phyloP scores from a whole-genome alignment of 441 rosid species.

The Breynia disticha region DNA sequence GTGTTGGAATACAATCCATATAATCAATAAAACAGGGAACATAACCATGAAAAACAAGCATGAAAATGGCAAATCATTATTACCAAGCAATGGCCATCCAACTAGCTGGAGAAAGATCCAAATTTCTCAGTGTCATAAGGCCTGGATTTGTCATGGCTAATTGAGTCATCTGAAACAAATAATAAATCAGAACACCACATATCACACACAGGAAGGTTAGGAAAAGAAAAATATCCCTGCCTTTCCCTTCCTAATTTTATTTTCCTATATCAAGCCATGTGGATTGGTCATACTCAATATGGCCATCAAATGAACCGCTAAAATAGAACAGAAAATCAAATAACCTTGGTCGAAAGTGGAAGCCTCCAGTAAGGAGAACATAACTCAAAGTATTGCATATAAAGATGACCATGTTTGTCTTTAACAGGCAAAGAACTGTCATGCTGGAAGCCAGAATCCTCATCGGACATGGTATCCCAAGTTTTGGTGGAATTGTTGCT shows the following conservation, averaged over 20 bases:
- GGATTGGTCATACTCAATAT: neutral
- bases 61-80: constrained; percentile 3
- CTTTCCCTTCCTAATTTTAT: neutral
- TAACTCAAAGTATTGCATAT: constrained; percentile 42
- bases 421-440: constrained; percentile 16
- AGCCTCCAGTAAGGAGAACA: constrained; percentile 48
- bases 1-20: neutral
- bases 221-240: neutral
- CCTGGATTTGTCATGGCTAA: constrained; percentile 37
- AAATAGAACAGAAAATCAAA: neutral
- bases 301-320: neutral
- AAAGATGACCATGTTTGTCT: constrained; percentile 45
- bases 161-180: constrained; percentile 25
- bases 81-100: constrained; percentile 90
- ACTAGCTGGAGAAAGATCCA: constrained; percentile 78
- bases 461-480: constrained; percentile 61
- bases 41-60: neutral
- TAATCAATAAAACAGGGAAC: neutral
- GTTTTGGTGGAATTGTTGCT: constrained; percentile 55
- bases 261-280: neutral
- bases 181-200: neutral
- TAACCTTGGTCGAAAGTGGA: constrained; percentile 61
- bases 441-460: constrained; percentile 42
- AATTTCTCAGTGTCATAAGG: constrained; percentile 46
- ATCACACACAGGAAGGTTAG: neutral